Evolutionary conservation across 1,284 basidiomycete genomes (phyloP).

Genomic region (Microstroma glucosiphilum): DNA sequence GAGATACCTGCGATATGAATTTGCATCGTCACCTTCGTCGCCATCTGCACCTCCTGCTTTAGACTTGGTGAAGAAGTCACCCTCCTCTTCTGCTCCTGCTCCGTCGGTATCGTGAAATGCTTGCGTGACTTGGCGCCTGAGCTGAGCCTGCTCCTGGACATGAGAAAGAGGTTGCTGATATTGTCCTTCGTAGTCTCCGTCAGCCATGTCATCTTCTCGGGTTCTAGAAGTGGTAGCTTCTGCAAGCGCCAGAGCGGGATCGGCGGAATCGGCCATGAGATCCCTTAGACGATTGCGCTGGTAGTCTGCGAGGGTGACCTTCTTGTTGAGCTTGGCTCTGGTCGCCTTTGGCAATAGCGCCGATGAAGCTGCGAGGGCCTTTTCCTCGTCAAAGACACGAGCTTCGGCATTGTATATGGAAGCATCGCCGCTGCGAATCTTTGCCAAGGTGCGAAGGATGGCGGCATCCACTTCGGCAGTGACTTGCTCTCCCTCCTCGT

Average conservation of each 20-base stretch:
- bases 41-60: constrained; percentile 60
- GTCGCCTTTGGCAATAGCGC: constrained; percentile 11
- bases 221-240: constrained; percentile 37
- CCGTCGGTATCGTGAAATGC: constrained; percentile 63
- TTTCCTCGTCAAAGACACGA: constrained; percentile 35
- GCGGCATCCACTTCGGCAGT: constrained; percentile 92
- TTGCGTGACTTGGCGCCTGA: constrained; percentile 74
- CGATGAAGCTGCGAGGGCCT: constrained; percentile 10
- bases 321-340: constrained; percentile 28
- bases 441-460: constrained; percentile 80
- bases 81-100: constrained; percentile 54
- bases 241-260: constrained; percentile 43
- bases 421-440: constrained; percentile 77
- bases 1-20: constrained; percentile 73
- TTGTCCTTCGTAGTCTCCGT: background rate
- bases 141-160: constrained; percentile 67
- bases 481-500: constrained; percentile 90
- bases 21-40: constrained; percentile 66
- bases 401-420: constrained; percentile 65
- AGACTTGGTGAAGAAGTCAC: constrained; percentile 62
- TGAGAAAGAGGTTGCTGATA: constrained; percentile 59
- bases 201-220: background rate
- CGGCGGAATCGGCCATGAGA: constrained; percentile 34
- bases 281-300: constrained; percentile 44
- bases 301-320: constrained; percentile 46